These are phyloP conservation scores for Blastobotrys muscicola DNA, from an alignment of 805 yeast species.

Conservation along the genomic window DNA sequence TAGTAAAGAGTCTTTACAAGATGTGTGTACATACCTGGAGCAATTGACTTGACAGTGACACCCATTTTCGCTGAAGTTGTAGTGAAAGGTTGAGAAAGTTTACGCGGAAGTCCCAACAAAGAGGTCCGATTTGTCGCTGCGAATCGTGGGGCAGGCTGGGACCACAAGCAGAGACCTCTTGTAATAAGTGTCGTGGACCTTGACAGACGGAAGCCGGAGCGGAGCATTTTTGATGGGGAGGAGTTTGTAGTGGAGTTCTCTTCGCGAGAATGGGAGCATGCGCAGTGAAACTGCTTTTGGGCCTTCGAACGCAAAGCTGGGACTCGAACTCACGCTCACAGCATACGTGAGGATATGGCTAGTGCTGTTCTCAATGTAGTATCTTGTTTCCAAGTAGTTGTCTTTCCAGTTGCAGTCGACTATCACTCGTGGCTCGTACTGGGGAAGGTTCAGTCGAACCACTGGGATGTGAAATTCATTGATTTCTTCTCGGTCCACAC, in stretches of 20 bases:
- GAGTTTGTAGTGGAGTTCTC: conserved; percentile 22
- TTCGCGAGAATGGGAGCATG: conserved; percentile 54
- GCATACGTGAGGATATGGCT: conserved; percentile 56
- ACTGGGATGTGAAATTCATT: conserved; percentile 23
- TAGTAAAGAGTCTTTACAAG: conserved; percentile 8
- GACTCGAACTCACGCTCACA: conserved; percentile 35
- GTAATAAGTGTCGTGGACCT: conserved; percentile 59
- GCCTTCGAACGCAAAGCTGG: conserved; percentile 32
- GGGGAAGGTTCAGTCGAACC: conserved; percentile 49
- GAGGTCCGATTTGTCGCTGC: conserved; percentile 9
- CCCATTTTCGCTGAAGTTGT: conserved; percentile 25
- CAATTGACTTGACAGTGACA: conserved; percentile 28
- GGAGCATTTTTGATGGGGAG: conserved; percentile 18
- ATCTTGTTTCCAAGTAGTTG: conserved; percentile 19
- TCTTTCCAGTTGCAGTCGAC: conserved; percentile 23
- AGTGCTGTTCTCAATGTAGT: conserved; percentile 67
- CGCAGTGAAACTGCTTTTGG: conserved; percentile 30
- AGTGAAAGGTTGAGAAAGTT: not conserved
- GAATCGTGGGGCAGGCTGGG: conserved; percentile 26
- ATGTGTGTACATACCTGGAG: conserved; percentile 26
- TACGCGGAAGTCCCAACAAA: conserved; percentile 1
- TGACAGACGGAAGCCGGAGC: conserved; percentile 47
- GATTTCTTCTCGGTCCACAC: conserved; percentile 7
- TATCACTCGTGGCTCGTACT: conserved; percentile 61
- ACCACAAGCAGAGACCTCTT: conserved; percentile 50